phyloP scores from a whole-genome alignment of 805 yeast species.

The Maudiozyma bulderi region DNA sequence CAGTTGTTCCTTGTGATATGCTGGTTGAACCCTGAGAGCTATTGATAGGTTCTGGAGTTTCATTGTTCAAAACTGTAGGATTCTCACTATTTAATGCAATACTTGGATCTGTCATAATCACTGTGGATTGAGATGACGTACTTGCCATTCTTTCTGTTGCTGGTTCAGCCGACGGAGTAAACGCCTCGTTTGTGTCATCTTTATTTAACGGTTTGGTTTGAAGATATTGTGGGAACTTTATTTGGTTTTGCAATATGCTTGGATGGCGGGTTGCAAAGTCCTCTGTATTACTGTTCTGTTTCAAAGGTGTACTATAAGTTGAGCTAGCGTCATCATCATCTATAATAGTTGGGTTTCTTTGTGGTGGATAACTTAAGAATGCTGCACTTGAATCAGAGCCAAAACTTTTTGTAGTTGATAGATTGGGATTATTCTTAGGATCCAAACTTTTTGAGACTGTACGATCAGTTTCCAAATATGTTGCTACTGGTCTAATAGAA shows the following conservation, averaged over 20 bases:
- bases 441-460: constrained; percentile 12
- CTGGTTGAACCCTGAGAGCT: neutral
- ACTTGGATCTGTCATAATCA: neutral
- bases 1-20: neutral
- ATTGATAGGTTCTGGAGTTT: too few relatives aligned
- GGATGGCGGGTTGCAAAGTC: neutral
- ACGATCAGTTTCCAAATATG: neutral
- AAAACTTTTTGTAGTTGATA: neutral
- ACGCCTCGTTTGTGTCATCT: neutral
- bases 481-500: too few relatives aligned
- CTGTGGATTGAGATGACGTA: neutral
- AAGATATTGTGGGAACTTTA: constrained; percentile 1
- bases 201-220: constrained; percentile 1
- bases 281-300: neutral
- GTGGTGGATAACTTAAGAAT: neutral
- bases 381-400: neutral
- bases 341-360: constrained; percentile 12
- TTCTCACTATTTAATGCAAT: too few relatives aligned
- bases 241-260: neutral
- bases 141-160: neutral
- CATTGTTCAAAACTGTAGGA: too few relatives aligned
- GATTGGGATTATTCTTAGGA: constrained; percentile 9
- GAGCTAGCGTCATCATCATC: constrained; percentile 12
- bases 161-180: neutral
- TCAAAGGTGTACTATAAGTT: neutral